Evolutionary conservation across 257 asterid species (phyloP), one percentile per base, ranked within the genome.

Genomic region (Plantago elongata): DNA sequence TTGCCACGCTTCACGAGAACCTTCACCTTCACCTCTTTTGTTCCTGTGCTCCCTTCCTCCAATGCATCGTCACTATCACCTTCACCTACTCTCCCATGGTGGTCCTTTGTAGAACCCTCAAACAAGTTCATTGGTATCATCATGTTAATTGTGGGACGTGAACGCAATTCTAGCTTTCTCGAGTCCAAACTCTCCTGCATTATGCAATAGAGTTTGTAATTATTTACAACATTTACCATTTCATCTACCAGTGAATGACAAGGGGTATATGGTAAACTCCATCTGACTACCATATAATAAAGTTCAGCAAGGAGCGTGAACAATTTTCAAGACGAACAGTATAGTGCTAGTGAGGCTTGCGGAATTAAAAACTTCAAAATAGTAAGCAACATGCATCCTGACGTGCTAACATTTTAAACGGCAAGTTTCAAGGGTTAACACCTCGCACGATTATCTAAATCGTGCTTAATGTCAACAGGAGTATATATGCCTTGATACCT

Each of bases 111-210:
- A 9, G 93, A 48, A 40, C 99, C 96, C 84, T 93, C 97, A 12
- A 87, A 87, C 46, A 87, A 22, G 63, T 86, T 89, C 88, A 93
- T 89, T 5, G 99, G 99, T 73, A 93, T 87, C 76, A 72, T 83
- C 99, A 93, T 93, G 72, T 87, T 87, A 11, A 90, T 78, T 9
- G 95, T 76, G 40, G 97, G 99, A 56, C 99, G 84, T 14, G 96
- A 72, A 47, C 97, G 86, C 66, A 93, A 34, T 75, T 93, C 97
- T 72, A 89, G 67, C 74, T 93, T 93, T 62, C 97, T 78, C 8
- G 99, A 93, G 74, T 93, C 99, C 92, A 93, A 82, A 76, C 99
- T 93, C 72, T 93, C 99, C 97, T 92, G 95, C 75, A 68, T 43
- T 67, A 65, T 75, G 45, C 49, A 57, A 58, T 50, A 57, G 58